These are phyloP conservation scores for Phaseolus coccineus DNA, from an alignment of 331 rosid genomes.

Conservation along the genomic window DNA sequence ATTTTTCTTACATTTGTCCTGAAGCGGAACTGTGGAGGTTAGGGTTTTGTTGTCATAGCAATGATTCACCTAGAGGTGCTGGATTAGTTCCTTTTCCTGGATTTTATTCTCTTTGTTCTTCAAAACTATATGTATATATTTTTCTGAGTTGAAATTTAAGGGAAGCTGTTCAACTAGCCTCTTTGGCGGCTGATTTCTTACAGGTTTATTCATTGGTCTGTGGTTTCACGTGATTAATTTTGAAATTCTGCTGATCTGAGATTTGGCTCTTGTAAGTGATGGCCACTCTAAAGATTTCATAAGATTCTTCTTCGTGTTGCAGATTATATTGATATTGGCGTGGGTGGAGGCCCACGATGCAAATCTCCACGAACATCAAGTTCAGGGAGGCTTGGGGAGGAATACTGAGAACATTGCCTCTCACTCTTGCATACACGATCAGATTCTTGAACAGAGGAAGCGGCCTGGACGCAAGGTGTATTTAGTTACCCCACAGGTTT, in stretches of 20 bases:
- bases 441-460: constrained; percentile 88
- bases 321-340: constrained; percentile 70
- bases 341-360: constrained; percentile 64
- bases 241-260: constrained; percentile 35
- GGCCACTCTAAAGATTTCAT: constrained; percentile 3
- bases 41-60: constrained; percentile 38
- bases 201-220: background rate
- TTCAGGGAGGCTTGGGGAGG: constrained; percentile 55
- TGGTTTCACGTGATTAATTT: constrained; percentile 26
- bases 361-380: constrained; percentile 49
- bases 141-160: constrained; percentile 6
- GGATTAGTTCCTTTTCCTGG: constrained; percentile 14
- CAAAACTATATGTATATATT: background rate
- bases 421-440: constrained; percentile 96
- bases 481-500: constrained; percentile 88
- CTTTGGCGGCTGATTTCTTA: constrained; percentile 33
- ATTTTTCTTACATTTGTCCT: constrained; percentile 17
- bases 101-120: constrained; percentile 6
- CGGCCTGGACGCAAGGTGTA: constrained; percentile 91
- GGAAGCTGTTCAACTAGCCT: constrained; percentile 37
- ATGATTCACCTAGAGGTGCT: constrained; percentile 33
- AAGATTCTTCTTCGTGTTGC: constrained; percentile 47
- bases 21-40: constrained; percentile 31
- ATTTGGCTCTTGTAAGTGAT: constrained; percentile 38
- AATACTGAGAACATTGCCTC: constrained; percentile 66